Evolutionary conservation across 768 basidiomycete genomes (phyloP), one percentile per base, ranked within the genome.

Genomic region (Paxillus involutus): DNA sequence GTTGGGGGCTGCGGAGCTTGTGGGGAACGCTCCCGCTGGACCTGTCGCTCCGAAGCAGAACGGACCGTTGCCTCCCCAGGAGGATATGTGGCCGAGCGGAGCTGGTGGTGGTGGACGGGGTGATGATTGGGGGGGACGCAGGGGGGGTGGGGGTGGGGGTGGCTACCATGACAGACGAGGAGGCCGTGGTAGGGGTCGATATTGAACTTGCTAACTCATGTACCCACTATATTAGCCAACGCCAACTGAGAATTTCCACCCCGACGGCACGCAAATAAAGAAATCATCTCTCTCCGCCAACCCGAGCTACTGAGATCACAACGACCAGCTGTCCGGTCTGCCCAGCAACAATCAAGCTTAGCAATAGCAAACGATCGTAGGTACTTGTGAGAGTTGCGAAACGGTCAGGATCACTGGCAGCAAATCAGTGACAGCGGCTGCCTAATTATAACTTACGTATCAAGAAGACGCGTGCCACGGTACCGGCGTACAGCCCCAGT

Each of bases 31-130:
- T 30, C 0, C 43, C 5, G 47, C 45, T 9, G 63, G 57, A 59
- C 62, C 62, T 63, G 63, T 61, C 62, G 70, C 61, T 63, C 71
- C 70, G 67, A 67, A 59, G 63, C 71, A 63, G 44, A 50, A 59
- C 59, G 53, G 74, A 11, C 70, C 77, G 51, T 60, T 78, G 48
- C 78, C 77, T 6, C 71, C 73, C 41, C 84, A 84, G 59, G 80
- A 82, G 37, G 83, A 86, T 32, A 73, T 79, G 67, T 78, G 76
- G 64, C 68, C 74, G 4, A 63, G 63, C 4, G 71, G 66, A 1
- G 74, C 73, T 0, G 56, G 52, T 0, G 56, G 52, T 0, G 67
- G 66, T 4, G 65, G 65, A 36, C 60, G 66, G 17, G 65, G 55
- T 33, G 76, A 77, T 17, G 76, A 77, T 0, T 75, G 75, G 65